Conservation (phyloP, 495 filamentous ascomycete genomes). For the Aspergillus incahuasiensis region DNA sequence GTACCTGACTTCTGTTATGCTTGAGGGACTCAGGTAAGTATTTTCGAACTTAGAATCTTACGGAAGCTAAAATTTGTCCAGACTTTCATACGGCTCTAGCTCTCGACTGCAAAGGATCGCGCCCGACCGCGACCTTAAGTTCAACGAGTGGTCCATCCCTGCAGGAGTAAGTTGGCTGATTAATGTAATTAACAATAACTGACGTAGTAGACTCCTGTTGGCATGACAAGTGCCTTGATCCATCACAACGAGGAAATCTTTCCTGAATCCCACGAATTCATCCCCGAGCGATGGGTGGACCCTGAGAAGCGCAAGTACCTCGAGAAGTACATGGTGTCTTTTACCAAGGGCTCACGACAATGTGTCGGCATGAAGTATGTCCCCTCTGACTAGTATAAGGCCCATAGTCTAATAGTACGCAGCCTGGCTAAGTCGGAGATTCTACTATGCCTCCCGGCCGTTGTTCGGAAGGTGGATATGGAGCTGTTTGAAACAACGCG, state of each 20-base stretch:
- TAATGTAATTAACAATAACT: background rate
- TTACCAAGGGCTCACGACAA: slow-evolving; percentile 42
- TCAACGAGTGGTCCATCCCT: slow-evolving; percentile 44
- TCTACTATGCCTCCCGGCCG: slow-evolving; percentile 6
- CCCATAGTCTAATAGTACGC: background rate
- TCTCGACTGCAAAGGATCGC: slow-evolving; percentile 33
- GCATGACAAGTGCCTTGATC: slow-evolving; percentile 37
- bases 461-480: slow-evolving; percentile 2
- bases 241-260: slow-evolving; percentile 41
- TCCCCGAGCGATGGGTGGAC: slow-evolving; percentile 42
- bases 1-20: slow-evolving; percentile 31
- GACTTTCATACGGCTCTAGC: slow-evolving; percentile 28
- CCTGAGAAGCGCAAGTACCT: slow-evolving; percentile 27
- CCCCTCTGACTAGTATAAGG: background rate
- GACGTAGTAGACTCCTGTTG: slow-evolving; percentile 30
- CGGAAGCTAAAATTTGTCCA: background rate
- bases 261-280: slow-evolving; percentile 35
- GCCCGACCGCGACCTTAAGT: slow-evolving; percentile 31
- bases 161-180: slow-evolving; percentile 23
- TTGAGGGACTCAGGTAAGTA: slow-evolving; percentile 28
- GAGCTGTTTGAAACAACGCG: slow-evolving; percentile 12
- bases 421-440: slow-evolving; percentile 11
- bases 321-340: slow-evolving; percentile 44
- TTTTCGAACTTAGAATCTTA: background rate
- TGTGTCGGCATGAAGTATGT: slow-evolving; percentile 49